Evolutionary conservation across 148 eudicot genomes (phyloP).

Genomic region (Rheum nobile): DNA sequence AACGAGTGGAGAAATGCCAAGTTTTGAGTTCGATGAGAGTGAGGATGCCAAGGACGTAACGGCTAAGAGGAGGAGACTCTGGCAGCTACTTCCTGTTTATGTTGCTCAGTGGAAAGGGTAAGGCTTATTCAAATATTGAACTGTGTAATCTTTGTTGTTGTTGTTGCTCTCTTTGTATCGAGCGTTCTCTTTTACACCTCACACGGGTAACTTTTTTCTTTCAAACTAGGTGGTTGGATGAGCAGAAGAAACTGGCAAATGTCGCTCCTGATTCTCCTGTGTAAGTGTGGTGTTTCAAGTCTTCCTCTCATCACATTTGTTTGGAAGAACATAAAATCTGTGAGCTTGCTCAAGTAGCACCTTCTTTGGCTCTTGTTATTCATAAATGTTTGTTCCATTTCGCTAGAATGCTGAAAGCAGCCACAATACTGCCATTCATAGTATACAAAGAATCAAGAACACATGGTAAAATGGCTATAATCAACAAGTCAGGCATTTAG

Average conservation of each 20-base stretch:
- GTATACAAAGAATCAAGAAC: neutral
- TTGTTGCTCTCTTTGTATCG: neutral
- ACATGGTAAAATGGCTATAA: neutral
- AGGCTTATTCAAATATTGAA: constrained; percentile 10
- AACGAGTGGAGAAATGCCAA: constrained; percentile 55
- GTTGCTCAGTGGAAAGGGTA: constrained; percentile 64
- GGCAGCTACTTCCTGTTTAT: constrained; percentile 73
- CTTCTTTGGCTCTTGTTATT: neutral
- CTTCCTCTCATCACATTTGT: neutral
- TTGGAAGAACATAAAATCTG: neutral
- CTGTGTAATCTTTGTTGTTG: neutral
- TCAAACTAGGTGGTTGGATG: constrained; percentile 72
- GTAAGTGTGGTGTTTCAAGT: constrained; percentile 40
- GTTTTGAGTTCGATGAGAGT: constrained; percentile 50
- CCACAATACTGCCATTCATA: neutral
- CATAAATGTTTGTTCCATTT: neutral
- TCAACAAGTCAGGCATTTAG: neutral
- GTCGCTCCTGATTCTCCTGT: constrained; percentile 84
- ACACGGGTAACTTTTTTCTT: neutral
- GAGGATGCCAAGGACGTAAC: constrained; percentile 37
- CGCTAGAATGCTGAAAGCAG: neutral
- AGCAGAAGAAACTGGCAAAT: constrained; percentile 76
- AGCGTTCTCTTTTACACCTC: neutral
- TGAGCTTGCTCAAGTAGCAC: neutral
- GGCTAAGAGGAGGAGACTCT: constrained; percentile 55